Conservation (phyloP, 345 rosid species). For the Camelina hispida region DNA sequence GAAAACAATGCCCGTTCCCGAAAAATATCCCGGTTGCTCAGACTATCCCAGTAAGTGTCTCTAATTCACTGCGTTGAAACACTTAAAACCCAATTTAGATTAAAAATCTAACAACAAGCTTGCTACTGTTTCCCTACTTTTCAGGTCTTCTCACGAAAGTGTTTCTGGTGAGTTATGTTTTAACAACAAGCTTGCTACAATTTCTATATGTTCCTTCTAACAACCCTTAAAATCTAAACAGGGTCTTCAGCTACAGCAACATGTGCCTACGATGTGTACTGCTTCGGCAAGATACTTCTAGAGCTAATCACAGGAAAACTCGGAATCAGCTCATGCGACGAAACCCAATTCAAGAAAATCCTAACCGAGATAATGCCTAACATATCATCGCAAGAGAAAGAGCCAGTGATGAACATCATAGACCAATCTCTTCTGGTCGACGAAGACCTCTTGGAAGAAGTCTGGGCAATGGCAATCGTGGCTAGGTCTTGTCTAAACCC, state of each 20-base stretch:
- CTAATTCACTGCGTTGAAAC: neutral
- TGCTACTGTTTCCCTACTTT: constrained; percentile 2
- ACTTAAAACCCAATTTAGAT: neutral
- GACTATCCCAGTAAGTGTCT: constrained; percentile 75
- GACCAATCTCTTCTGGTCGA: constrained; percentile 85
- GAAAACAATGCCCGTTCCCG: constrained; percentile 74
- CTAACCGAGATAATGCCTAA: constrained; percentile 58
- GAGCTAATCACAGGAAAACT: constrained; percentile 92
- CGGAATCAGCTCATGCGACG: constrained; percentile 74
- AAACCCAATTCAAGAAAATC: constrained; percentile 62
- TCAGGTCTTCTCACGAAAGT: constrained; percentile 41
- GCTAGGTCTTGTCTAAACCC: constrained; percentile 93
- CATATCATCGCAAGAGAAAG: constrained; percentile 74
- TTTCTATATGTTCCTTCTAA: neutral
- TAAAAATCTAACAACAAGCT: constrained; percentile 19
- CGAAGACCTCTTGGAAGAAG: constrained; percentile 94
- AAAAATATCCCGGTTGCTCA: constrained; percentile 62
- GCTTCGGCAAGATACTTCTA: constrained; percentile 86
- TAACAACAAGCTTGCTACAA: no score
- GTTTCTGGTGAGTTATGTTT: constrained; percentile 32
- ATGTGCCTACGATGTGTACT: constrained; percentile 83
- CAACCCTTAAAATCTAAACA: constrained; percentile 29
- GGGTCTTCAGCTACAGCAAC: constrained; percentile 52
- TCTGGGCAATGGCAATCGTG: constrained; percentile 96
- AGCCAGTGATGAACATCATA: constrained; percentile 68